phyloP scores from a whole-genome alignment of 2,329 filamentous ascomycete genomes.

The Microcera coccophila region DNA sequence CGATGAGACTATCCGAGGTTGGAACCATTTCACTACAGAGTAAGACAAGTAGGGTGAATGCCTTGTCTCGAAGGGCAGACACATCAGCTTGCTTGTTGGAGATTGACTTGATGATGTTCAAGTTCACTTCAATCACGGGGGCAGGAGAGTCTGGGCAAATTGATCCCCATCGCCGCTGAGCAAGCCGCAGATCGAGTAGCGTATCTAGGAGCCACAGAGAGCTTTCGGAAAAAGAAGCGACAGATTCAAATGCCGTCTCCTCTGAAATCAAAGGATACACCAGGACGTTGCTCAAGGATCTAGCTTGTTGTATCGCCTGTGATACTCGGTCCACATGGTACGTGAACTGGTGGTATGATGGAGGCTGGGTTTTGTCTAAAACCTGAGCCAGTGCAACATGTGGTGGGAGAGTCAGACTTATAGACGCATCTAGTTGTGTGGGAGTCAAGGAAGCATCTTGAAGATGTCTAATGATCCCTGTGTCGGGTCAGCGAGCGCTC shows the following conservation, averaged over 20 bases:
- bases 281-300: conserved; percentile 42
- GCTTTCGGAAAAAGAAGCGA: conserved; percentile 37
- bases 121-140: conserved; percentile 34
- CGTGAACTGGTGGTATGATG: conserved; percentile 28
- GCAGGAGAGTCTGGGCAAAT: conserved; percentile 30
- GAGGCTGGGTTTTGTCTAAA: conserved; percentile 24
- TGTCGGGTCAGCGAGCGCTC: no score
- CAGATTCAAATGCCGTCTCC: conserved; percentile 30
- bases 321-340: conserved; percentile 39
- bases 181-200: conserved; percentile 40
- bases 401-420: conserved; percentile 37
- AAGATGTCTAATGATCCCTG: conserved; percentile 29
- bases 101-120: conserved; percentile 32
- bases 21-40: conserved; percentile 41
- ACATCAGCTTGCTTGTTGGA: conserved; percentile 12
- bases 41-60: conserved; percentile 36
- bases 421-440: conserved; percentile 25
- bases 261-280: conserved; percentile 37
- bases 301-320: conserved; percentile 46
- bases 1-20: conserved; percentile 30
- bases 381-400: conserved; percentile 35
- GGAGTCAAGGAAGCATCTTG: conserved; percentile 30
- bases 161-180: conserved; percentile 37
- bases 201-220: conserved; percentile 50
- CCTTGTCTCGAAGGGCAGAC: conserved; percentile 33